phyloP scores from a whole-genome alignment of 139 green algal species.

The Coelastrella sp. region DNA sequence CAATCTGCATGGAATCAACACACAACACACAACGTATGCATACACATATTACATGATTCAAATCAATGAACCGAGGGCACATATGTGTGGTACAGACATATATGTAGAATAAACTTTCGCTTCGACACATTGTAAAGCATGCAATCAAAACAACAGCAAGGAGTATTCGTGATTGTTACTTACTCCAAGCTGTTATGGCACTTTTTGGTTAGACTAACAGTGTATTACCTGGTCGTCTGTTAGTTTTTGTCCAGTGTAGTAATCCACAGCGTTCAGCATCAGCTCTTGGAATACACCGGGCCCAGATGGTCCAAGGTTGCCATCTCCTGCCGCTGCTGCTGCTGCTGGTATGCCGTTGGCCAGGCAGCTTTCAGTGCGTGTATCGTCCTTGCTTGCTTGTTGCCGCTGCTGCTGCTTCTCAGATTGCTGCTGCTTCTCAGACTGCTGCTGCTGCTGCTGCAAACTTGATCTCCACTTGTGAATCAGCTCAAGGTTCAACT shows the following conservation, averaged over 20 bases:
- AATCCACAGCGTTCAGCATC: slow-evolving; percentile 38
- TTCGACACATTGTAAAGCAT: too few relatives aligned
- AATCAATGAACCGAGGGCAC: background rate
- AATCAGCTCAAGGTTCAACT: slow-evolving; percentile 6
- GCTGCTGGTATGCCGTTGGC: background rate
- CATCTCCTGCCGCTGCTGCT: slow-evolving; percentile 30
- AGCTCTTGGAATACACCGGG: background rate
- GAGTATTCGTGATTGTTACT: too few relatives aligned
- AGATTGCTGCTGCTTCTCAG: background rate
- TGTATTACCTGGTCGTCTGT: slow-evolving; percentile 42
- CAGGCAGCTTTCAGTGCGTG: background rate
- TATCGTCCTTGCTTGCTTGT: background rate
- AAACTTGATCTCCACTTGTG: slow-evolving; percentile 6
- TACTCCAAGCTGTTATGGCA: too few relatives aligned
- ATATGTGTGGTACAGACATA: too few relatives aligned
- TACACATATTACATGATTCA: background rate
- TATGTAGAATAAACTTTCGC: too few relatives aligned
- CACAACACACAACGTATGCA: background rate
- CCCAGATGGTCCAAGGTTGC: slow-evolving; percentile 50
- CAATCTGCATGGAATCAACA: slow-evolving; percentile 21
- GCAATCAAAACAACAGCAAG: too few relatives aligned
- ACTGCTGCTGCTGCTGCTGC: slow-evolving; percentile 40
- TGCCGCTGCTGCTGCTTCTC: background rate
- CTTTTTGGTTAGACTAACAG: too few relatives aligned
- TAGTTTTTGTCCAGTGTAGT: slow-evolving; percentile 46